Percentiles rank a stretch among this genome's conserved stretches.
phyloP scores from a whole-genome alignment of 2,329 filamentous ascomycete species.

The Claviceps maximensis region DNA sequence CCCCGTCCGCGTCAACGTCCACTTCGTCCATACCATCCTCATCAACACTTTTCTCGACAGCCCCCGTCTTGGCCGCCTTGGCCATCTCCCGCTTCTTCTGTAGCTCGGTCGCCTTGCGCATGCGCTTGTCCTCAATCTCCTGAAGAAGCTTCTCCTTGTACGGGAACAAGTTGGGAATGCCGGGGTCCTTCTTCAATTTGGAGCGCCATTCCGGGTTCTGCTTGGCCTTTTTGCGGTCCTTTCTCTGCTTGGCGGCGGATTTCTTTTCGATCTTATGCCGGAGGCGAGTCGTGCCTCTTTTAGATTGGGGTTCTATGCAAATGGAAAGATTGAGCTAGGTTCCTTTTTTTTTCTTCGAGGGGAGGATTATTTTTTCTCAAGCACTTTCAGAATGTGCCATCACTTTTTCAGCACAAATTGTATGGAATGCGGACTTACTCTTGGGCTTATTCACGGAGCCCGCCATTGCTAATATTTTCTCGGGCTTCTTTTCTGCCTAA shows the following conservation, averaged over 20 bases:
- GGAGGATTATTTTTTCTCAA: not conserved
- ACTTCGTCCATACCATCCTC: constrained; percentile 33
- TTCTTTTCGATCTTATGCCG: constrained; percentile 95
- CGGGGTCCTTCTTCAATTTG: constrained; percentile 92
- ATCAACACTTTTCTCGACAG: constrained; percentile 26
- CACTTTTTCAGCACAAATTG: not conserved
- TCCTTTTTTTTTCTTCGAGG: constrained; percentile 1
- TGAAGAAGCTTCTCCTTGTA: constrained; percentile 93
- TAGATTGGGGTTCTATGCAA: constrained; percentile 80
- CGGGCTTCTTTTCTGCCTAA: not conserved
- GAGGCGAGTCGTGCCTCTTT: constrained; percentile 78
- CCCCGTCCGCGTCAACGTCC: constrained; percentile 35
- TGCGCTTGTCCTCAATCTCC: constrained; percentile 82
- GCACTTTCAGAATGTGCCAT: not conserved
- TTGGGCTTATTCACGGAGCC: constrained; percentile 42
- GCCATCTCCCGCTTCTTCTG: constrained; percentile 58
- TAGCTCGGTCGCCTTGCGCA: constrained; percentile 68
- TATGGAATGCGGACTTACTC: constrained; percentile 24
- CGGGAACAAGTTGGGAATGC: constrained; percentile 92
- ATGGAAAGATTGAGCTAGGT: not conserved
- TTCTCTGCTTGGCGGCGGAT: constrained; percentile 79
- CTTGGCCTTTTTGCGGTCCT: constrained; percentile 77
- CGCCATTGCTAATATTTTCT: constrained; percentile 30
- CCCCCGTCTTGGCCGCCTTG: constrained; percentile 49
- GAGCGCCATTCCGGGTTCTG: constrained; percentile 97